A percentile compares a stretch with the other conserved stretches of the same genome.
phyloP scores from a whole-genome alignment of 2,329 filamentous ascomycete species.

The Fusarium liriodendri region DNA sequence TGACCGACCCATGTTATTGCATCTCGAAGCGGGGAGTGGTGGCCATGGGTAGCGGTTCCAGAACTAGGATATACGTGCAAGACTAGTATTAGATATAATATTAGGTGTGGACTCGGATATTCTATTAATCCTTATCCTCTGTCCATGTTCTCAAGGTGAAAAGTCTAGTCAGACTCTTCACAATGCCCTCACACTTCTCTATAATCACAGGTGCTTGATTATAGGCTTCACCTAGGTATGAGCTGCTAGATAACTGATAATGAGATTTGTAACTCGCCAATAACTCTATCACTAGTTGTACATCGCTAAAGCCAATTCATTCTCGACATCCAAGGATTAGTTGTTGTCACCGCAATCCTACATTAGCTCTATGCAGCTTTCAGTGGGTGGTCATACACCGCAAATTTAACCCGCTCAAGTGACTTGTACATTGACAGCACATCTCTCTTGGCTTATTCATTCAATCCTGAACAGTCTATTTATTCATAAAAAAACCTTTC shows the following conservation, averaged over 20 bases:
- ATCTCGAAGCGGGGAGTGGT: background rate
- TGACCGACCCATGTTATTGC: background rate
- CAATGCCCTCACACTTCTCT: background rate
- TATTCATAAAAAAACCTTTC: background rate
- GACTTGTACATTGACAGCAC: background rate
- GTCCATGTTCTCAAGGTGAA: background rate
- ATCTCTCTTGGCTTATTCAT: background rate
- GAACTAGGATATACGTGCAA: background rate
- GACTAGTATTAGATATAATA: background rate
- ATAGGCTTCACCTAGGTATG: background rate
- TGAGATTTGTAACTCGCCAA: background rate
- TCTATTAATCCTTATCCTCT: background rate
- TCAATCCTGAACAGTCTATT: background rate
- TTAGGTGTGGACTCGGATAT: background rate
- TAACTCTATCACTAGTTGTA: background rate
- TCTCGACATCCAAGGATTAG: conserved; percentile 32
- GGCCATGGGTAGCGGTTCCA: background rate
- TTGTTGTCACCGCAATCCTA: background rate
- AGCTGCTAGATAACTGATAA: background rate
- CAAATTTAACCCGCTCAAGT: background rate
- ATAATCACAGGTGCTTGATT: background rate
- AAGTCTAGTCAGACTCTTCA: background rate
- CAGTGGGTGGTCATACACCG: background rate
- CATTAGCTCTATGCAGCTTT: background rate
- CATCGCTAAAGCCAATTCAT: background rate